Percentiles rank a stretch among this genome's conserved stretches.
Evolutionary conservation across 495 filamentous ascomycete genomes (phyloP).

Genomic region (Immersiella caudata): DNA sequence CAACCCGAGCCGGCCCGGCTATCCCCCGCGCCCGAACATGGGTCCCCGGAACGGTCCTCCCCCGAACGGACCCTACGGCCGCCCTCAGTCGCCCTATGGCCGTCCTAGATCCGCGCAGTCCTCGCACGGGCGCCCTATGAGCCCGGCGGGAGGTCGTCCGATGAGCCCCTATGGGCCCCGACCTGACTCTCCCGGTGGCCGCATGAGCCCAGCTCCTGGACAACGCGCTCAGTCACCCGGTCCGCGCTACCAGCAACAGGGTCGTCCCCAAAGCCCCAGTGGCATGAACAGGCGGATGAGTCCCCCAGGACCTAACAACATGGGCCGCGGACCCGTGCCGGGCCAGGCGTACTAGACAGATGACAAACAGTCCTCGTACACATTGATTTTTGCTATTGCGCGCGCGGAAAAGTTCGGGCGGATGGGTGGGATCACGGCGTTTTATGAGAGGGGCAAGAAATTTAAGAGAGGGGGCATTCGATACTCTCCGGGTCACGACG

Average conservation of each 20-base stretch:
- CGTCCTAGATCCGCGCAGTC: constrained; percentile 20
- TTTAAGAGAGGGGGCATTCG: background rate
- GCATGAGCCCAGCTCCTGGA: background rate
- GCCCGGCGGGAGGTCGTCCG: constrained; percentile 15
- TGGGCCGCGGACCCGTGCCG: constrained; percentile 46
- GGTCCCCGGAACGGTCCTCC: constrained; percentile 10
- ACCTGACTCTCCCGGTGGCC: background rate
- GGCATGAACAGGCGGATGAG: constrained; percentile 47
- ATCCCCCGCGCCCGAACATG: constrained; percentile 2
- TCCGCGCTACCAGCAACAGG: constrained; percentile 23
- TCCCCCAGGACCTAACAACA: constrained; percentile 63
- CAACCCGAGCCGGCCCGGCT: constrained; percentile 24
- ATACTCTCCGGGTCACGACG: background rate
- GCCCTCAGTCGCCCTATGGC: constrained; percentile 24
- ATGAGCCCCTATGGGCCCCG: background rate
- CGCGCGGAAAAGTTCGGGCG: background rate
- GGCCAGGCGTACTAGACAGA: constrained; percentile 55
- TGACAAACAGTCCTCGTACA: background rate
- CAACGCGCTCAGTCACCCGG: constrained; percentile 31
- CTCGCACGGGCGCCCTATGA: constrained; percentile 26
- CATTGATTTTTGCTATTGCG: background rate
- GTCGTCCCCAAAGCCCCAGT: constrained; percentile 40
- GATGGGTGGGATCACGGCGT: background rate
- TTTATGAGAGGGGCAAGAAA: background rate
- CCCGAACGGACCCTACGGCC: constrained; percentile 7